Evolutionary conservation across 208 protist species (phyloP).

Genomic region (Eutreptiella sp.): DNA sequence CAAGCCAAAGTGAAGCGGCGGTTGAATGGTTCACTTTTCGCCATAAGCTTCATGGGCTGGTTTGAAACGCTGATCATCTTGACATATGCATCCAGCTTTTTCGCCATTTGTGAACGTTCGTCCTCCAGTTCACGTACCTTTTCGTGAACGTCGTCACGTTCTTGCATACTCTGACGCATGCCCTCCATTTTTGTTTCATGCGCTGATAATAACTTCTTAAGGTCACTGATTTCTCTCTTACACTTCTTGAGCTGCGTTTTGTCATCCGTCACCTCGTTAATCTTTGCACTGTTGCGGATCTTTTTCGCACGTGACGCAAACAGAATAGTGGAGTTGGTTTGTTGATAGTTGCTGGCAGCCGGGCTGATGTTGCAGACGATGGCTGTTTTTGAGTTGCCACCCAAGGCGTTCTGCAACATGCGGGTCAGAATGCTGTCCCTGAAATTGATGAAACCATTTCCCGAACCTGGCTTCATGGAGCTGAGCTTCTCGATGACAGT

Average conservation of each 20-base stretch:
- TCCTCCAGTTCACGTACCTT: too few species aligned
- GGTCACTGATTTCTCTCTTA: background rate
- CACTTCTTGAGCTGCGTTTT: slow-evolving; percentile 5
- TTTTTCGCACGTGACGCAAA: slow-evolving; percentile 40
- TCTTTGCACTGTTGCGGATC: slow-evolving; percentile 23
- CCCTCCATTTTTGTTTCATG: background rate
- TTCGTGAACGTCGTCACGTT: too few species aligned
- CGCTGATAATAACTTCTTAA: background rate
- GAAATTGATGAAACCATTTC: slow-evolving; percentile 10
- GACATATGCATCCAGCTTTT: too few species aligned
- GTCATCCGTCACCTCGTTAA: slow-evolving; percentile 35
- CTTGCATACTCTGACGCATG: too few species aligned
- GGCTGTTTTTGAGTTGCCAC: slow-evolving; percentile 32
- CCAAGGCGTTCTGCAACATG: slow-evolving; percentile 30
- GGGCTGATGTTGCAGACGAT: slow-evolving; percentile 37
- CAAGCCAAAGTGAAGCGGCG: too few species aligned
- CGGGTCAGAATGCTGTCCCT: slow-evolving; percentile 39
- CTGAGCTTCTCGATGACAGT: slow-evolving; percentile 42
- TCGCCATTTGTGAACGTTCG: too few species aligned
- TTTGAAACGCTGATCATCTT: too few species aligned
- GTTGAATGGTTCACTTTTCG: too few species aligned
- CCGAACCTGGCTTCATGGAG: background rate
- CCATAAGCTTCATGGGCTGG: too few species aligned
- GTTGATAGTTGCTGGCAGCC: slow-evolving; percentile 5
- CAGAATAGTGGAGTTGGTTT: slow-evolving; percentile 30